These are phyloP conservation scores for Xylaria scruposa DNA, from an alignment of 495 filamentous ascomycete genomes.

Conservation along the genomic window DNA sequence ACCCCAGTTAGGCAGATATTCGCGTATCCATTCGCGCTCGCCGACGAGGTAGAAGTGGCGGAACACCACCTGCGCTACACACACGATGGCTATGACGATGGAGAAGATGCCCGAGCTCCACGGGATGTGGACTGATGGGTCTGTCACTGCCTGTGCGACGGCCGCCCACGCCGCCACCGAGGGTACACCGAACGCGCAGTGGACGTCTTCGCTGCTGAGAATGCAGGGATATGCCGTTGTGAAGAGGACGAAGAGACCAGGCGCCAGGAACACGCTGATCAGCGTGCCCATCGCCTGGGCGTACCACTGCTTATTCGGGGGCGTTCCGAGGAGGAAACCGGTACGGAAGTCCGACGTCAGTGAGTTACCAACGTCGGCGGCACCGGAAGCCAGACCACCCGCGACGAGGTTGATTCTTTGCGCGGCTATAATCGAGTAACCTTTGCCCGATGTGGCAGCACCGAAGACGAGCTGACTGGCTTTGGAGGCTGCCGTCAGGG, in stretches of 20 bases:
- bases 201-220: constrained; percentile 44
- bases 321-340: constrained; percentile 67
- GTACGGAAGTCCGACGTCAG: constrained; percentile 67
- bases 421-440: constrained; percentile 52
- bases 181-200: constrained; percentile 63
- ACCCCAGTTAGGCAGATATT: constrained; percentile 72
- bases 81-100: constrained; percentile 60
- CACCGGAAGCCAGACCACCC: constrained; percentile 64
- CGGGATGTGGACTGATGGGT: constrained; percentile 64
- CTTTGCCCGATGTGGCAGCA: constrained; percentile 60
- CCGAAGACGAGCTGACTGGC: constrained; percentile 73
- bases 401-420: constrained; percentile 70
- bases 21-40: constrained; percentile 60
- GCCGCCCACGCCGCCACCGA: constrained; percentile 72
- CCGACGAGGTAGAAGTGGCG: constrained; percentile 65
- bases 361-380: constrained; percentile 59
- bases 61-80: constrained; percentile 58
- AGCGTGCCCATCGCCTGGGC: constrained; percentile 67
- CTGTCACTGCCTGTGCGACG: constrained; percentile 68
- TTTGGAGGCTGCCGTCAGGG: constrained; percentile 69
- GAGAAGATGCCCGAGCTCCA: constrained; percentile 61
- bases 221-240: constrained; percentile 71
- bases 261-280: constrained; percentile 66
- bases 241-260: constrained; percentile 69
- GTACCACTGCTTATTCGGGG: constrained; percentile 68